Base-by-base conservation (phyloP, 129 eudicot species). In the Artemisia argyi region DNA sequence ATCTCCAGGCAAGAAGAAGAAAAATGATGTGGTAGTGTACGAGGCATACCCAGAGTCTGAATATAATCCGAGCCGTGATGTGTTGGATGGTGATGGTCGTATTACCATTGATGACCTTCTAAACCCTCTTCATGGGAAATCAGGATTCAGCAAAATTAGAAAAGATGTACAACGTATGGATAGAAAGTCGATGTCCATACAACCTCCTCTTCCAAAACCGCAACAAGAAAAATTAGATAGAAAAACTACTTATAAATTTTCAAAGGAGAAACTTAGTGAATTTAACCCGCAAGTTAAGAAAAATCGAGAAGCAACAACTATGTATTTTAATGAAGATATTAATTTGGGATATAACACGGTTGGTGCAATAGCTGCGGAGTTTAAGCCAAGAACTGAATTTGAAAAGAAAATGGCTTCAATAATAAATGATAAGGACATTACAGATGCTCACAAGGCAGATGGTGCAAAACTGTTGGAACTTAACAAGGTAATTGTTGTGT, bases 291-390 rank as follows among this genome's bases (percentile, higher is more conserved):
- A 77, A 26, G 87, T 95, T 28, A 95, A 95, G 89, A 90, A 89
- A 83, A 90, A 95, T 30, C 83, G 99, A 81, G 99, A 95, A 75
- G 96, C 97, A 8, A 84, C 99, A 30, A 95, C 97, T 16, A 73
- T 95, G 47, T 88, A 64, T 73, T 88, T 95, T 78, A 86, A 84
- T 42, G 85, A 88, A 76, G 80, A 86, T 62, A 73, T 15, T 26
- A 79, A 90, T 13, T 26, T 86, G 24, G 93, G 89, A 4, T 84
- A 76, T 78, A 86, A 91, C 35, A 95, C 99, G 26, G 90, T 95
- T 42, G 99, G 99, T 50, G 94, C 96, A 71, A 95, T 95, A 66
- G 99, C 97, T 73, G 79, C 96, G 72, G 96, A 88, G 11, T 95
- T 90, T 81, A 78, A 85, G 66, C 97, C 99, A 22, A 88, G 99